Evolutionary conservation across 305 asterid genomes (phyloP), one percentile per base, ranked within the genome.

Genomic region (Fraxinus albicans): DNA sequence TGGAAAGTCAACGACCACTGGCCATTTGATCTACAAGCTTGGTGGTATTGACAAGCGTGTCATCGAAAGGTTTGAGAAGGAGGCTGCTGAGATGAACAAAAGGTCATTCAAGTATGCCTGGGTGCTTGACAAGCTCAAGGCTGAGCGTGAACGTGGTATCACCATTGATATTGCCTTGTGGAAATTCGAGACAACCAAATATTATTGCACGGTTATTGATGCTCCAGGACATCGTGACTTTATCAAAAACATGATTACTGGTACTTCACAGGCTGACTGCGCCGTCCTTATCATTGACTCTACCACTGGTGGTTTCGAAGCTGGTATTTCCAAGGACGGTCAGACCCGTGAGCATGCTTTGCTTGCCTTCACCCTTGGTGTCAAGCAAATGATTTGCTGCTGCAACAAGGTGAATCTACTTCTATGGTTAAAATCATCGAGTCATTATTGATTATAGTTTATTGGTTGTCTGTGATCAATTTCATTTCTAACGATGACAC

Each of bases 11-110:
- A 92, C 97, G 34, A 93, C 95, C 23, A 91, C 95, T 6, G 95
- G 97, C 12, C 97, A 93, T 85, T 90, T 92, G 92, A 92, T 93
- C 90, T 92, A 92, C 87, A 93, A 93, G 94, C 93, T 93, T 77
- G 97, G 97, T 65, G 97, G 98, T 73, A 94, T 94, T 88, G 98
- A 93, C 91, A 93, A 93, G 91, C 95, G 97, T 92, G 97, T 93
- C 12, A 93, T 93, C 38, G 96, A 93, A 79, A 94, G 98, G 86
- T 94, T 94, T 0, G 98, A 94, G 91, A 94, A 94, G 86, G 98
- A 94, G 82, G 98, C 98, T 80, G 96, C 98, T 88, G 98, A 94
- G 89, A 94, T 94, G 98, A 94, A 94, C 95, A 94, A 94, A 87
- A 92, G 97, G 92, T 94, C 98, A 12, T 94, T 92, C 97, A 94